Conservation (phyloP, 805 yeast genomes). For the Candida ipomoeae region DNA sequence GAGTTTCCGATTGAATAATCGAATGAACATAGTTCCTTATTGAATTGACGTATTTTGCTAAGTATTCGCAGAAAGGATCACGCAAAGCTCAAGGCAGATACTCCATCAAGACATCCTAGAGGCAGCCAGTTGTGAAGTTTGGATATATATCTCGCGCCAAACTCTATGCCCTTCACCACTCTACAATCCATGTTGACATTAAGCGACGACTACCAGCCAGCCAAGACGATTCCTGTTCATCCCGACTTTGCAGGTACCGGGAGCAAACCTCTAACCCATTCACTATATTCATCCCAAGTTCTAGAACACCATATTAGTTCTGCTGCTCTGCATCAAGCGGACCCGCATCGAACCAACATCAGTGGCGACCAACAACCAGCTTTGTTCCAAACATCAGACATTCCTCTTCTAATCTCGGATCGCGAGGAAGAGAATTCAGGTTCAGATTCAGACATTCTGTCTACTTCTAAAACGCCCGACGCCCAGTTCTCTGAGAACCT, state of each 20-base stretch:
- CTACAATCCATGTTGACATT: constrained; percentile 11
- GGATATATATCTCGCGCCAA: not conserved
- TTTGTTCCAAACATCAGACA: constrained; percentile 16
- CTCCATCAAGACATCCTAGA: not conserved
- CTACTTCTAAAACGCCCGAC: constrained; percentile 4
- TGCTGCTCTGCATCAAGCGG: not conserved
- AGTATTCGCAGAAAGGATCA: constrained; percentile 5
- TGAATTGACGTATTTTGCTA: constrained; percentile 2
- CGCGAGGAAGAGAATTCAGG: constrained; percentile 24
- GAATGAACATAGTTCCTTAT: constrained; percentile 1
- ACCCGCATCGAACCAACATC: not conserved
- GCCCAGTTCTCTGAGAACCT: constrained; percentile 4
- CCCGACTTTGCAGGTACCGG: constrained; percentile 1
- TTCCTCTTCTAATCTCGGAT: constrained; percentile 33
- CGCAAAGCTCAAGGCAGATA: constrained; percentile 4
- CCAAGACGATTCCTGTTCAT: constrained; percentile 7
- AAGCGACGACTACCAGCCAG: constrained; percentile 9
- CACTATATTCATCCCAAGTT: not conserved
- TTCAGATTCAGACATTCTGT: constrained; percentile 25
- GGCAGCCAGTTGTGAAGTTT: not conserved
- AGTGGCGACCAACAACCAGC: not conserved
- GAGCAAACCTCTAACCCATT: not conserved
- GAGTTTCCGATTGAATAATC: not conserved
- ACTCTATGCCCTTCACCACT: not conserved
- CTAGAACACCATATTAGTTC: not conserved